Conservation (phyloP, 495 filamentous ascomycete species). For the Xylaria nigripes region DNA sequence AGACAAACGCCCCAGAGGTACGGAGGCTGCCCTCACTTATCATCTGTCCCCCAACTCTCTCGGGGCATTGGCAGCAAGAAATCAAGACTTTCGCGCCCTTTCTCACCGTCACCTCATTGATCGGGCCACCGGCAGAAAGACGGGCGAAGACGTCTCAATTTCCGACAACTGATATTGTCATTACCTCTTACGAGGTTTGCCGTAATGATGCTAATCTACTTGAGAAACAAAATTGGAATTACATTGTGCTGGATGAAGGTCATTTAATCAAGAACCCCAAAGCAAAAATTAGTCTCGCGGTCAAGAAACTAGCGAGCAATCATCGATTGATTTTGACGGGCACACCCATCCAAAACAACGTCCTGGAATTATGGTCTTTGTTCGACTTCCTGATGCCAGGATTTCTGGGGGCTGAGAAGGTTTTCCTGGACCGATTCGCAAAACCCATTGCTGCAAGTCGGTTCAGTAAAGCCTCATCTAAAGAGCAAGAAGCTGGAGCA, state of each 20-base stretch:
- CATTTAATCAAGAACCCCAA: slow-evolving; percentile 98
- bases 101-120: slow-evolving; percentile 78
- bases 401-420: slow-evolving; percentile 96
- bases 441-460: slow-evolving; percentile 94
- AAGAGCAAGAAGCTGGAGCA: slow-evolving; percentile 95
- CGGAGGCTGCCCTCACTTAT: slow-evolving; percentile 84
- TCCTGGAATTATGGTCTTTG: slow-evolving; percentile 95
- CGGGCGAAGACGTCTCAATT: slow-evolving; percentile 57
- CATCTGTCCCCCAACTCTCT: slow-evolving; percentile 93
- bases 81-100: slow-evolving; percentile 93
- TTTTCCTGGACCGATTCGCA: slow-evolving; percentile 93
- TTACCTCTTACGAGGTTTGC: slow-evolving; percentile 96
- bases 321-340: slow-evolving; percentile 94
- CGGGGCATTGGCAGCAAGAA: slow-evolving; percentile 97
- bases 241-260: slow-evolving; percentile 92
- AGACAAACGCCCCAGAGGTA: slow-evolving; percentile 65
- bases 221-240: slow-evolving; percentile 86
- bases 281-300: slow-evolving; percentile 83
- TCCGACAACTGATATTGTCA: slow-evolving; percentile 74
- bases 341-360: slow-evolving; percentile 97
- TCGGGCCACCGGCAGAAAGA: slow-evolving; percentile 77
- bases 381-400: slow-evolving; percentile 99
- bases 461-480: slow-evolving; percentile 92
- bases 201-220: slow-evolving; percentile 85
- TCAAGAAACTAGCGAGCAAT: slow-evolving; percentile 80